phyloP scores from a whole-genome alignment of 2,329 filamentous ascomycete genomes.

The Huntiella decipiens region DNA sequence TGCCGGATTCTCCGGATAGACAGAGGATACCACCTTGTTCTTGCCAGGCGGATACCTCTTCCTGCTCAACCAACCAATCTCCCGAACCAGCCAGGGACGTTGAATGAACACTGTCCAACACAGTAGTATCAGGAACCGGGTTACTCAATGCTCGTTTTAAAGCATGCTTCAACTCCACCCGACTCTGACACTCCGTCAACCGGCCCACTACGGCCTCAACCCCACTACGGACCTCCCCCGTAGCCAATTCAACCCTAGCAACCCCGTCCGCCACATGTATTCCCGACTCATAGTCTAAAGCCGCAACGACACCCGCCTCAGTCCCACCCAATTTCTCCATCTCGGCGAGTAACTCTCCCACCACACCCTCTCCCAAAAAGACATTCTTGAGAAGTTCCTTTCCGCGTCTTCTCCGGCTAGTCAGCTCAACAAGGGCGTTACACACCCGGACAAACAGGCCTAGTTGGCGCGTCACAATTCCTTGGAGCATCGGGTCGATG shows the following conservation, averaged over 20 bases:
- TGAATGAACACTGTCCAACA: background rate
- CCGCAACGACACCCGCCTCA: background rate
- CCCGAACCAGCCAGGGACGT: background rate
- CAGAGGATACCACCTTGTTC: background rate
- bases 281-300: background rate
- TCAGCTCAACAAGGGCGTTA: background rate
- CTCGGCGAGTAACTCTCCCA: background rate
- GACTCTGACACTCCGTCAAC: background rate
- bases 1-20: background rate
- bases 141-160: background rate
- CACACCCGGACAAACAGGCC: constrained; percentile 4
- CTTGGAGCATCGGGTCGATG: background rate
- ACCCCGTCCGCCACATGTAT: background rate
- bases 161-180: constrained; percentile 1
- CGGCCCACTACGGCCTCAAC: background rate
- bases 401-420: background rate
- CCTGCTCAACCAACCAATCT: background rate
- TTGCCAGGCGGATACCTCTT: background rate
- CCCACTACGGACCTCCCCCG: background rate
- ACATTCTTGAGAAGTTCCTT: background rate
- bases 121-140: background rate
- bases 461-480: constrained; percentile 1
- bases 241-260: background rate
- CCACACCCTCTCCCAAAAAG: background rate
- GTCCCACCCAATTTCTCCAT: background rate